phyloP scores from a whole-genome alignment of 2,329 filamentous ascomycete genomes.

The Claviceps maximensis region DNA sequence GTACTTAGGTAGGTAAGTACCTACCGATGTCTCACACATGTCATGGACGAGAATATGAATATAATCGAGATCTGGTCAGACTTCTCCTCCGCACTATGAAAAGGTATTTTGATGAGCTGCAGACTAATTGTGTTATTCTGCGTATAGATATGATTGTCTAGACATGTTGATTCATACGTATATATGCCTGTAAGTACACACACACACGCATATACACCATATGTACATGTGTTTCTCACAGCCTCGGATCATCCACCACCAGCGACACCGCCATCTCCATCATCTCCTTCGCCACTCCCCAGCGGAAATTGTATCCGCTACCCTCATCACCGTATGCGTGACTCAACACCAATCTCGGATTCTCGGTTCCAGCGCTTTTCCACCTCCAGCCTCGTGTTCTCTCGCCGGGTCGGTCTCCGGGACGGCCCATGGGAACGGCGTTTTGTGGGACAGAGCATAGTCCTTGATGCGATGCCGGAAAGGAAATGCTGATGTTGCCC shows the following conservation, averaged over 20 bases:
- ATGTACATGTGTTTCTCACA: not conserved
- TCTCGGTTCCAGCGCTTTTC: constrained; percentile 20
- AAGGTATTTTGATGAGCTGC: too few relatives aligned
- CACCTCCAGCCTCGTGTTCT: constrained; percentile 39
- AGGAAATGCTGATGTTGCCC: not conserved
- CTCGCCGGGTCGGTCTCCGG: constrained; percentile 28
- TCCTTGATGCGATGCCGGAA: not conserved
- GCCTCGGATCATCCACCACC: not conserved
- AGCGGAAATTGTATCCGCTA: constrained; percentile 44
- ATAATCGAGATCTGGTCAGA: too few relatives aligned
- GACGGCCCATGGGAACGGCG: not conserved
- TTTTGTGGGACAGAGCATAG: not conserved
- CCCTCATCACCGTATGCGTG: constrained; percentile 48
- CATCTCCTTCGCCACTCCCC: constrained; percentile 42
- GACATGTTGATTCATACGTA: too few relatives aligned
- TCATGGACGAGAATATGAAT: too few relatives aligned
- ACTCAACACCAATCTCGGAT: constrained; percentile 13
- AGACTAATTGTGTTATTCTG: not conserved
- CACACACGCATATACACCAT: too few relatives aligned
- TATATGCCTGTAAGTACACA: too few relatives aligned
- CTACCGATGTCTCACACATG: too few relatives aligned
- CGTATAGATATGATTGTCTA: not conserved
- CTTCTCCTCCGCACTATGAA: too few relatives aligned
- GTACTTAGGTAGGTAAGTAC: too few relatives aligned
- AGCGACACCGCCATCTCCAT: constrained; percentile 11